Conservation (phyloP, 2,329 filamentous ascomycete species). For the Trichoderma hamatum region DNA sequence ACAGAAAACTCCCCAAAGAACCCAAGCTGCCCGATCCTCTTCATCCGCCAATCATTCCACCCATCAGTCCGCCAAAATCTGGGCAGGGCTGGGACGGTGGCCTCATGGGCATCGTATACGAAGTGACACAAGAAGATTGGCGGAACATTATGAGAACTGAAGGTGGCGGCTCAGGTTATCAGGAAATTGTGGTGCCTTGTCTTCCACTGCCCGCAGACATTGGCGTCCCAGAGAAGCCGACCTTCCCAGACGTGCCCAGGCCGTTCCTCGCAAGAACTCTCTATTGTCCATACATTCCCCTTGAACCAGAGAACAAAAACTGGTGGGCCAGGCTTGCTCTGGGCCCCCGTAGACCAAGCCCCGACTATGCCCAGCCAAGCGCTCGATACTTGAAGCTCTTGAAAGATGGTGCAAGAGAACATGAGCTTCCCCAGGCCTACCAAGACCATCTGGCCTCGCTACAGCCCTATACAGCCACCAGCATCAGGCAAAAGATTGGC, state of each 20-base stretch:
- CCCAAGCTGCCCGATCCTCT: slow-evolving; percentile 40
- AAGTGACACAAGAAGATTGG: slow-evolving; percentile 83
- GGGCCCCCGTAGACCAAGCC: slow-evolving; percentile 60
- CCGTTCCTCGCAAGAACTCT: slow-evolving; percentile 86
- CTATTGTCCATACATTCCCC: slow-evolving; percentile 63
- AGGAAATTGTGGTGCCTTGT: slow-evolving; percentile 80
- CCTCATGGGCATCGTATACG: slow-evolving; percentile 91
- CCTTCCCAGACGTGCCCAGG: slow-evolving; percentile 53
- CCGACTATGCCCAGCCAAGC: slow-evolving; percentile 79
- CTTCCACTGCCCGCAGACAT: slow-evolving; percentile 64
- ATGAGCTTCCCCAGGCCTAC: slow-evolving; percentile 78
- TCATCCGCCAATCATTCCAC: slow-evolving; percentile 38
- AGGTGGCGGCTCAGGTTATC: slow-evolving; percentile 82
- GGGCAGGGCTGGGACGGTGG: slow-evolving; percentile 69
- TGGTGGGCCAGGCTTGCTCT: slow-evolving; percentile 53
- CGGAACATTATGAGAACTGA: slow-evolving; percentile 87
- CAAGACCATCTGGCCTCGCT: slow-evolving; percentile 71
- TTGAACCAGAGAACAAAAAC: slow-evolving; percentile 37
- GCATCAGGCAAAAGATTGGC: slow-evolving; percentile 66
- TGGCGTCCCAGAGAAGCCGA: slow-evolving; percentile 66
- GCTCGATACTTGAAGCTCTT: slow-evolving; percentile 82
- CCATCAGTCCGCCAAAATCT: slow-evolving; percentile 31
- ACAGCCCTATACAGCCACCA: slow-evolving; percentile 71
- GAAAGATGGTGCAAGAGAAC: slow-evolving; percentile 75
- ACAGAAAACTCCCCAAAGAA: slow-evolving; percentile 55